Evolutionary conservation across 2,329 filamentous ascomycete genomes (phyloP).

Genomic region (Fusarium brachygibbosum): DNA sequence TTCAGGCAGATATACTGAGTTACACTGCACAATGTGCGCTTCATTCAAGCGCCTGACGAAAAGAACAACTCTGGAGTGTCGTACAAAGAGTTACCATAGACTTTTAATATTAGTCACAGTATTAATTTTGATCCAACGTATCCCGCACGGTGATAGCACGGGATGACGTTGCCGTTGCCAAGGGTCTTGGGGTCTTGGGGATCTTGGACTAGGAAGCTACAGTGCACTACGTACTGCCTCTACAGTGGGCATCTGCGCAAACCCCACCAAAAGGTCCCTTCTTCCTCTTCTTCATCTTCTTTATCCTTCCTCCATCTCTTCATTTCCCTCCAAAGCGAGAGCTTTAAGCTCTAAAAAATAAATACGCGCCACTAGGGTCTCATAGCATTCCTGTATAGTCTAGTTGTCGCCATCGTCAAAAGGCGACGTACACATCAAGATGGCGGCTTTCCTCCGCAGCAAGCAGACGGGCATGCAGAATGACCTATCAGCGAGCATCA

Average conservation of each 20-base stretch:
- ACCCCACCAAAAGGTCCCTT: constrained; percentile 42
- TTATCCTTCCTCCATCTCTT: constrained; percentile 7
- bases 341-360: constrained; percentile 30
- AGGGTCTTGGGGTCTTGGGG: constrained; percentile 34
- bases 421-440: constrained; percentile 55
- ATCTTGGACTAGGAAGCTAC: constrained; percentile 31
- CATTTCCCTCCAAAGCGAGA: constrained; percentile 4
- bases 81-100: background rate
- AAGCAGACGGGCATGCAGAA: constrained; percentile 95
- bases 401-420: constrained; percentile 13
- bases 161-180: constrained; percentile 40
- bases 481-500: constrained; percentile 87
- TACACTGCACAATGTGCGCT: background rate
- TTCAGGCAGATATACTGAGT: background rate
- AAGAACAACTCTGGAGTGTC: constrained; percentile 10
- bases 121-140: background rate
- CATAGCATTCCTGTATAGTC: background rate
- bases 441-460: constrained; percentile 89
- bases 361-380: background rate
- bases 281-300: constrained; percentile 22
- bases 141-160: constrained; percentile 17
- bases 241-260: constrained; percentile 18
- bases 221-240: constrained; percentile 9
- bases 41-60: background rate
- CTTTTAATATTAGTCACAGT: background rate